Base-by-base conservation (phyloP, 2,329 filamentous ascomycete species). In the Gaeumannomyces sp. region DNA sequence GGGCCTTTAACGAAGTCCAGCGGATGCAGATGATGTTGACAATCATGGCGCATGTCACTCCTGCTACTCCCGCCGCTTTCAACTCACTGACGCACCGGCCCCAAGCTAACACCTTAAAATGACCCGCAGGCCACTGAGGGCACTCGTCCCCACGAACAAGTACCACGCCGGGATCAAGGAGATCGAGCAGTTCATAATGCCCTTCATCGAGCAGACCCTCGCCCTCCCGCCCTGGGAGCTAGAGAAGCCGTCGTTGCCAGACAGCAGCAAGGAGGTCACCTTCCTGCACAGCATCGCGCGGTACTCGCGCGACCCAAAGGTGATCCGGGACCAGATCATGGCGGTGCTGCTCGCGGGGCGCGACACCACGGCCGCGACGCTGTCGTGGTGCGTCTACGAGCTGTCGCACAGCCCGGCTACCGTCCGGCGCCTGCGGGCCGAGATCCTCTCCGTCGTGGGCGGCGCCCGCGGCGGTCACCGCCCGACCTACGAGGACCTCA, bases 281-380 rank as follows among this genome's bases (percentile, higher is more conserved):
- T 93, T 94, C 76, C 81, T 93, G n/a, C 88, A 93, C 73, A 89
- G 89, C 64, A 83, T 94, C 14, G 89, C 89, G 22, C 81, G 81
- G 19, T 88, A 87, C 74, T 93, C 90, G 0, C 84, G 88, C 16
- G 79, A 84, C 64, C 77, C 78, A 0, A 81, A 81, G 50, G 81
- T 89, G 14, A 83, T 94, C 35, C 87, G 91, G n/a, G 90, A 93
- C 74, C 90, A 93, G 72, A 81, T 93, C 58, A 85, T 92, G 61
- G 86, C 87, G 11, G 83, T 93, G 14, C 82, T 94, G 1, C 81
- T 92, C 14, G 90, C 89, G 4, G 90, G 89, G 5, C 79, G 86
- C 60, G 90, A 92, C 73, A 92, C 80, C 0, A 83, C 81, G 0
- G 79, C 80, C 25, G 72, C 72, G 28, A 72, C 81, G 2, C 73